Evolutionary conservation across 495 filamentous ascomycete genomes (phyloP), one percentile per base, ranked within the genome.

Genomic region (Penicillium alfredii): DNA sequence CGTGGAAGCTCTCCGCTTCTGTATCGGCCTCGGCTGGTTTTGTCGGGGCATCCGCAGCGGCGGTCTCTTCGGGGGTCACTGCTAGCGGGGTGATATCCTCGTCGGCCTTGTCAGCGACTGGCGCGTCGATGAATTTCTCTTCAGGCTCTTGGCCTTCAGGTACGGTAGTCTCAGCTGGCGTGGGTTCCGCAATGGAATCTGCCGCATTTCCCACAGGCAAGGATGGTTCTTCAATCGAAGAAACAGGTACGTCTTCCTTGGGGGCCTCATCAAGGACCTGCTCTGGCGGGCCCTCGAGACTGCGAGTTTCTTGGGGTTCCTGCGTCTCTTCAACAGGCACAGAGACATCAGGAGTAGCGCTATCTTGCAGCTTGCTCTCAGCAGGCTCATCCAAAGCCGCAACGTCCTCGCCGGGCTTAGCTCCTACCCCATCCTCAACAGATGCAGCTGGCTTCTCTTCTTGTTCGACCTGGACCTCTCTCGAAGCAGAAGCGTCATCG

Each of bases 1-100:
- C 47, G 10, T 58, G 42, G 35, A 58, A 52, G 9, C 35, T 36
- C 27, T 52, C 50, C 9, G 50, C 47, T 1, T 49, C 51, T 33
- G 38, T 38, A 23, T 60, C 44, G 1, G 18, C n/a, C n/a, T 11
- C 16, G 6, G 19, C 27, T n/a, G n/a, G n/a, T n/a, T 12, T 30
- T 25, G 23, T 25, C 36, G 9, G 25, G n/a, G n/a, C n/a, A n/a
- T n/a, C 11, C 13, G 36, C 3, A 25, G 36, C 25, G 4, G 27
- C 31, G 13, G 33, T 11, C 24, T 45, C 44, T 24, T 51, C 37
- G 18, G 38, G 29, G 11, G 23, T n/a, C n/a, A n/a, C n/a, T n/a
- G n/a, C n/a, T n/a, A n/a, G n/a, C n/a, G n/a, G n/a, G n/a, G n/a
- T n/a, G n/a, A n/a, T n/a, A n/a, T n/a, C n/a, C n/a, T n/a, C n/a